Percentiles rank a stretch among this genome's conserved stretches.
Evolutionary conservation across 2,329 filamentous ascomycete species (phyloP).

Genomic region (Sporothrix phasma): DNA sequence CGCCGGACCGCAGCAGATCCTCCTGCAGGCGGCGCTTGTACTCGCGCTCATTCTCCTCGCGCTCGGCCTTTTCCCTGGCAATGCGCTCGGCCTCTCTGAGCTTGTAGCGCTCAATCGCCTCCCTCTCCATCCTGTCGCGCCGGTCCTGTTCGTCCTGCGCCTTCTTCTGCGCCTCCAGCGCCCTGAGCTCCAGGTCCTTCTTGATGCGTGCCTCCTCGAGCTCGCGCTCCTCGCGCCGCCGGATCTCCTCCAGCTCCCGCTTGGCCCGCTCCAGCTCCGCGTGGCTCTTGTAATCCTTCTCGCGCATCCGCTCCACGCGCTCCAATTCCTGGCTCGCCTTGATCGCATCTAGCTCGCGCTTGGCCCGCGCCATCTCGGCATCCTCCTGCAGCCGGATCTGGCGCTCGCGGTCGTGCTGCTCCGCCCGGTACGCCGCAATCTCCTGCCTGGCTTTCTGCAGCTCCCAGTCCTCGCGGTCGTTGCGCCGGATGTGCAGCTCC

Average conservation of each 20-base stretch:
- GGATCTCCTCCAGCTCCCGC: constrained; percentile 32
- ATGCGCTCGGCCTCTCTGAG: constrained; percentile 38
- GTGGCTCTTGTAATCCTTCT: constrained; percentile 25
- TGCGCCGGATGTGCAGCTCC: constrained; percentile 39
- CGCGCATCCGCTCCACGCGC: constrained; percentile 12
- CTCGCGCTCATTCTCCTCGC: constrained; percentile 41
- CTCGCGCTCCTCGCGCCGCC: constrained; percentile 27
- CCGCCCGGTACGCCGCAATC: constrained; percentile 33
- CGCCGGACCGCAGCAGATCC: constrained; percentile 47
- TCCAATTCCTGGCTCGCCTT: constrained; percentile 35
- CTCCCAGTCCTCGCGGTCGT: constrained; percentile 37
- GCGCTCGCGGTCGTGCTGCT: constrained; percentile 32
- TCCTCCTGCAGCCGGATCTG: constrained; percentile 24
- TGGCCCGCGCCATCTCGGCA: constrained; percentile 24
- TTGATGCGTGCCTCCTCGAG: constrained; percentile 38
- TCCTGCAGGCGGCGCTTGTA: constrained; percentile 48
- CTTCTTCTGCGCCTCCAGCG: constrained; percentile 37
- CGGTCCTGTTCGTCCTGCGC: constrained; percentile 35
- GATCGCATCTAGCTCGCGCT: constrained; percentile 27
- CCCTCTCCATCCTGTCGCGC: constrained; percentile 37
- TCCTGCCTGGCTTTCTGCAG: constrained; percentile 30
- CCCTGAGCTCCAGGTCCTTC: constrained; percentile 40
- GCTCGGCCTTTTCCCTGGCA: constrained; percentile 37
- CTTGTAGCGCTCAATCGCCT: constrained; percentile 45
- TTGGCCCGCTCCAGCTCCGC: constrained; percentile 19